These are phyloP conservation scores for Penicillium aurantiogriseum DNA, from an alignment of 2,329 filamentous ascomycete species.

Conservation along the genomic window DNA sequence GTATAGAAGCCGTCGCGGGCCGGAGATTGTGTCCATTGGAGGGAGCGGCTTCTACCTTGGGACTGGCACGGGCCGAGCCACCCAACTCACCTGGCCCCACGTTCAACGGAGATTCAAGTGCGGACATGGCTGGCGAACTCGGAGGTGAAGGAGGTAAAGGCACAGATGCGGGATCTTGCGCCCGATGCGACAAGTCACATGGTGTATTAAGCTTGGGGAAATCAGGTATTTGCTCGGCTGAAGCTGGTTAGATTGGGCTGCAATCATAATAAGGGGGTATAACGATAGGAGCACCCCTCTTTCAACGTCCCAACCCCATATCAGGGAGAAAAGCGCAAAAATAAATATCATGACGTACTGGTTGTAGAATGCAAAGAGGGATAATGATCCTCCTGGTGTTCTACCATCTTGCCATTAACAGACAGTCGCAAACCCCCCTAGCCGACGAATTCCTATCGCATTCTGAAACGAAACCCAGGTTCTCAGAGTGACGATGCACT, in stretches of 20 bases:
- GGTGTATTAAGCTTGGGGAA: conserved; percentile 30
- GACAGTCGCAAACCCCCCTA: conserved; percentile 38
- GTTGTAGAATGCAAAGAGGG: conserved; percentile 37
- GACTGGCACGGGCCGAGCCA: conserved; percentile 32
- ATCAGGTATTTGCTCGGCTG: conserved; percentile 32
- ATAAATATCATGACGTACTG: conserved; percentile 32
- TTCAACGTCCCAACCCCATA: conserved; percentile 5
- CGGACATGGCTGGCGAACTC: conserved; percentile 6
- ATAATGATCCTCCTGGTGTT: conserved; percentile 34
- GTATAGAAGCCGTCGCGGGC: conserved; percentile 7
- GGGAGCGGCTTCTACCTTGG: conserved; percentile 24
- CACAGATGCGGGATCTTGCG: conserved; percentile 26
- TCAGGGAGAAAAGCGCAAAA: conserved; percentile 4
- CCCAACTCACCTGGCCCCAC: conserved; percentile 37
- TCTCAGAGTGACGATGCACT: conserved; percentile 22
- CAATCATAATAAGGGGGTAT: conserved; percentile 16
- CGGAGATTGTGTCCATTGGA: conserved; percentile 19
- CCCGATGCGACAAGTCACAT: conserved; percentile 34
- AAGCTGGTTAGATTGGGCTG: conserved; percentile 25
- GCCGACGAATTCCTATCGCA: conserved; percentile 40
- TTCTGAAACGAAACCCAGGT: conserved; percentile 26
- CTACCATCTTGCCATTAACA: conserved; percentile 44
- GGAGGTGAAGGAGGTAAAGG: conserved; percentile 24
- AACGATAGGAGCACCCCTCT: neutral
- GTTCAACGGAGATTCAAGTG: conserved; percentile 9